These are phyloP conservation scores for Sclerotinia borealis DNA, from an alignment of 2,329 filamentous ascomycete genomes.

Conservation along the genomic window DNA sequence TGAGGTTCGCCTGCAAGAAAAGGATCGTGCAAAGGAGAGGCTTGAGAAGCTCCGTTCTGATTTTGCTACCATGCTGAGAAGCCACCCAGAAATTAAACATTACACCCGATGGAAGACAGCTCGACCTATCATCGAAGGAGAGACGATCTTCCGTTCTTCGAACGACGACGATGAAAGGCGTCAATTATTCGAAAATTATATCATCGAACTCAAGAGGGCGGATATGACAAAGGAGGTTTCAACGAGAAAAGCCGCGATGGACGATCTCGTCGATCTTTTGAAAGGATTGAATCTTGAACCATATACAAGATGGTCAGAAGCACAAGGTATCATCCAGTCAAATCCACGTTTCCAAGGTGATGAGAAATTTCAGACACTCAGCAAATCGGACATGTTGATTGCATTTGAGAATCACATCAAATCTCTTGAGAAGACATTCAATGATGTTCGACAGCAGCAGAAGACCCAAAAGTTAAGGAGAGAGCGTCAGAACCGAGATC, in stretches of 20 bases:
- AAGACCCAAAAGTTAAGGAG: slow-evolving; percentile 74
- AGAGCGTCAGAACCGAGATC: slow-evolving; percentile 82
- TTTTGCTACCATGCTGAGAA: slow-evolving; percentile 92
- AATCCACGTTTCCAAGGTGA: slow-evolving; percentile 73
- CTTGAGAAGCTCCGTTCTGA: slow-evolving; percentile 86
- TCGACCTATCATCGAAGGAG: slow-evolving; percentile 85
- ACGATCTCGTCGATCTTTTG: slow-evolving; percentile 72
- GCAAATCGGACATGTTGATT: slow-evolving; percentile 82
- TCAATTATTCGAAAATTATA: slow-evolving; percentile 90
- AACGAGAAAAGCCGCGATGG: slow-evolving; percentile 73
- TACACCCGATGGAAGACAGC: slow-evolving; percentile 98
- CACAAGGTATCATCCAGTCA: slow-evolving; percentile 72
- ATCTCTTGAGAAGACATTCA: slow-evolving; percentile 81
- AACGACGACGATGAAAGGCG: slow-evolving; percentile 81
- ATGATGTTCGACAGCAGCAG: slow-evolving; percentile 81
- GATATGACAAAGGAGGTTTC: slow-evolving; percentile 70
- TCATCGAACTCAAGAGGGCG: slow-evolving; percentile 72
- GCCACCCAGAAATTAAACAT: slow-evolving; percentile 93
- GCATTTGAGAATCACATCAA: slow-evolving; percentile 96
- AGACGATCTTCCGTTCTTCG: slow-evolving; percentile 91
- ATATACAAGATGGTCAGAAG: slow-evolving; percentile 91
- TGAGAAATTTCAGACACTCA: slow-evolving; percentile 78
- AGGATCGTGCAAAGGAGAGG: slow-evolving; percentile 89
- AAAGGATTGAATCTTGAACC: slow-evolving; percentile 79
- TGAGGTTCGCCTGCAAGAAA: slow-evolving; percentile 85